Evolutionary conservation across 2,329 filamentous ascomycete genomes (phyloP).

Genomic region (Aaosphaeria arxii): DNA sequence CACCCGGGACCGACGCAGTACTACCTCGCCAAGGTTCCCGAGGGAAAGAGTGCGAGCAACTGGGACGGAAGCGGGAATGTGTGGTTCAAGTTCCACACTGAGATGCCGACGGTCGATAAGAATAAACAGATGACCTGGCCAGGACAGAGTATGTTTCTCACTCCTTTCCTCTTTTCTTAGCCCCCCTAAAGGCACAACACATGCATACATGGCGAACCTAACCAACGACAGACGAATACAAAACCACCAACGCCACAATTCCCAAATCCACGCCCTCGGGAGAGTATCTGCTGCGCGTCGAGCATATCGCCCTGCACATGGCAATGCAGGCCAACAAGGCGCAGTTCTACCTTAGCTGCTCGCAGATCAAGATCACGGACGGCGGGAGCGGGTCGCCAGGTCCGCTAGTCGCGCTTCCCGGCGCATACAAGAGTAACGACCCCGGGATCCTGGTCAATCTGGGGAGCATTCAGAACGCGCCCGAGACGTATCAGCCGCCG

Average conservation of each 20-base stretch:
- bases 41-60: constrained; percentile 15
- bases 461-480: constrained; percentile 11
- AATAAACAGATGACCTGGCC: constrained; percentile 29
- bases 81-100: constrained; percentile 27
- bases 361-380: constrained; percentile 42
- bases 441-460: constrained; percentile 25
- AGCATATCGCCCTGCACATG: constrained; percentile 39
- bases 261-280: constrained; percentile 34
- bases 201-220: neutral
- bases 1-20: constrained; percentile 29
- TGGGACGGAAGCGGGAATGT: constrained; percentile 26
- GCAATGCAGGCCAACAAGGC: constrained; percentile 29
- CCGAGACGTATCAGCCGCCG: constrained; percentile 17
- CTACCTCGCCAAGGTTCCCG: constrained; percentile 26
- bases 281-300: constrained; percentile 39
- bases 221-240: constrained; percentile 18
- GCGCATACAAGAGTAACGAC: constrained; percentile 23
- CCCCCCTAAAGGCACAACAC: neutral
- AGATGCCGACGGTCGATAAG: constrained; percentile 21
- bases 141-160: constrained; percentile 19
- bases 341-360: constrained; percentile 41
- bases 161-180: neutral
- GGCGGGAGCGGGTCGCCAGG: constrained; percentile 38
- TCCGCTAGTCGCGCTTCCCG: constrained; percentile 22
- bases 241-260: constrained; percentile 33